phyloP scores from a whole-genome alignment of 805 yeast genomes.

The Kluyveromyces nonfermentans region DNA sequence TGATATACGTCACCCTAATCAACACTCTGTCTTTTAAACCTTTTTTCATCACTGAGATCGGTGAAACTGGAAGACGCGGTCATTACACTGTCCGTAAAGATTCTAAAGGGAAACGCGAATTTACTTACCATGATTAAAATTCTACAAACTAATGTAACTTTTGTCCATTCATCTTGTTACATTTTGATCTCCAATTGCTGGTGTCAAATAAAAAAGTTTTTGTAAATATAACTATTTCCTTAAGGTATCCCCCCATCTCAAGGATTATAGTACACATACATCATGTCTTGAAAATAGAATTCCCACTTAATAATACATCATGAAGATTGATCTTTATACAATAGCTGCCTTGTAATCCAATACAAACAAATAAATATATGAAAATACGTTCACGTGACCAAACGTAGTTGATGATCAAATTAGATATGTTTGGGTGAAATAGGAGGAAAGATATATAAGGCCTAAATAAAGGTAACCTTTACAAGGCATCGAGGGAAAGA shows the following conservation, averaged over 20 bases:
- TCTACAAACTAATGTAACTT: too few species aligned
- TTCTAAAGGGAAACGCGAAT: conserved; percentile 19
- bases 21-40: conserved; percentile 10
- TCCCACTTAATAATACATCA: too few species aligned
- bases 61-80: conserved; percentile 12
- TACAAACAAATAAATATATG: too few species aligned
- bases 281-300: too few species aligned
- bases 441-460: neutral
- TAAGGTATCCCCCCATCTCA: too few species aligned
- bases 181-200: neutral
- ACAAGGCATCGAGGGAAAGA: neutral
- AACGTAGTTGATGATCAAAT: neutral
- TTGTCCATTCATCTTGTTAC: too few species aligned
- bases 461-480: neutral
- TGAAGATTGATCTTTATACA: too few species aligned
- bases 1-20: conserved; percentile 11
- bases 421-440: neutral
- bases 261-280: too few species aligned
- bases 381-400: neutral
- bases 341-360: too few species aligned
- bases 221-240: neutral
- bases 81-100: conserved; percentile 11
- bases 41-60: conserved; percentile 15
- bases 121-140: conserved; percentile 6
- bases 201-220: neutral